These are phyloP conservation scores for Lactarius psammicola DNA, from an alignment of 768 basidiomycete genomes.

Conservation along the genomic window DNA sequence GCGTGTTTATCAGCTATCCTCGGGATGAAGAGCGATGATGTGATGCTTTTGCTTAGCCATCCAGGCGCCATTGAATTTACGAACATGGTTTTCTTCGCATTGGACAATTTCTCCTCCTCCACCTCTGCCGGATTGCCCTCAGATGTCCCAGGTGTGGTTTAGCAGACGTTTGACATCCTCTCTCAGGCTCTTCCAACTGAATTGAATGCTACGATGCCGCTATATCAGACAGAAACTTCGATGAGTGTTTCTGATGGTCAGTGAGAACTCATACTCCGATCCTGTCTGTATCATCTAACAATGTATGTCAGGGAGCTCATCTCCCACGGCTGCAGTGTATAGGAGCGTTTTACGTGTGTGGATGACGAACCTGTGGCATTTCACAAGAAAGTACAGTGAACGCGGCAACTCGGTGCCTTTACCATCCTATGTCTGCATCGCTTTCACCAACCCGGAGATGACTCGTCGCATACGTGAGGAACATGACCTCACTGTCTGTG, in stretches of 20 bases:
- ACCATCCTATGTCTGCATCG: neutral
- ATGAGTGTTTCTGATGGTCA: neutral
- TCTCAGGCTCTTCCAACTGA: neutral
- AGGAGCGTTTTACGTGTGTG: neutral
- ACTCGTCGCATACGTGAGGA: neutral
- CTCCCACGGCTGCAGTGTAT: neutral
- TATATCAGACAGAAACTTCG: neutral
- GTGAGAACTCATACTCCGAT: neutral
- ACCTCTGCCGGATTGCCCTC: neutral
- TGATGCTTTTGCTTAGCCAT: too few species aligned
- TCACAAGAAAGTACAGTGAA: neutral
- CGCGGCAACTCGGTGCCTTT: neutral
- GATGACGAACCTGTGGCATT: neutral
- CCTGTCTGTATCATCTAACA: neutral
- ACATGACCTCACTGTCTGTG: neutral
- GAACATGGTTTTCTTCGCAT: neutral
- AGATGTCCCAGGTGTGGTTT: neutral
- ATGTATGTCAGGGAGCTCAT: neutral
- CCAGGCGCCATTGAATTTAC: neutral
- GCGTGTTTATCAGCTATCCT: neutral
- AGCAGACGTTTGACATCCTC: neutral
- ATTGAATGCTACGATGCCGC: neutral
- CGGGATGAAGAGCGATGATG: neutral
- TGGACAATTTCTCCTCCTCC: neutral
- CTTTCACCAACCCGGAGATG: neutral